These are phyloP conservation scores for Pythium plurisporium DNA, from an alignment of 352 stramenopile genomes.

Conservation along the genomic window DNA sequence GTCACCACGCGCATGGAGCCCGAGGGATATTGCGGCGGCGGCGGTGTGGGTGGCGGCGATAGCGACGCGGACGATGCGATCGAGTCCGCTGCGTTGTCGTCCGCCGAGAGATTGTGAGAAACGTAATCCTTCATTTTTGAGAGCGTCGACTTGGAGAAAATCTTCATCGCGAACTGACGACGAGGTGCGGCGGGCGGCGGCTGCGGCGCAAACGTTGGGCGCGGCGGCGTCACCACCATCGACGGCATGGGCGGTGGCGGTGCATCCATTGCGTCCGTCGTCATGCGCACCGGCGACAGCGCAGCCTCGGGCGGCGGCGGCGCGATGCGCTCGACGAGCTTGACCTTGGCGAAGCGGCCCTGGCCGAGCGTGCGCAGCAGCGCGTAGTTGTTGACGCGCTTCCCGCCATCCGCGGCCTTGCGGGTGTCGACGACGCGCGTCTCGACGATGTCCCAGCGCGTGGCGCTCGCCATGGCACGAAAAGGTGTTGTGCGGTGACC, in stretches of 20 bases:
- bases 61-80: neutral
- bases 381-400: constrained; percentile 82
- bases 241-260: constrained; percentile 2
- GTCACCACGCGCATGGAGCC: constrained; percentile 64
- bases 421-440: constrained; percentile 42
- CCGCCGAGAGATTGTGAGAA: no score
- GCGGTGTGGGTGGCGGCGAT: neutral
- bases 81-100: no score
- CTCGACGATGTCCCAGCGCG: constrained; percentile 68
- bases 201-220: neutral
- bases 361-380: constrained; percentile 64
- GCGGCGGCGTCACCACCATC: constrained; percentile 2
- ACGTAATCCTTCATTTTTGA: constrained; percentile 79
- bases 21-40: neutral
- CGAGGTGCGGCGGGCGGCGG: constrained; percentile 16
- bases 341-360: constrained; percentile 83
- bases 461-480: constrained; percentile 14
- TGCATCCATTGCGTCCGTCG: neutral
- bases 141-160: constrained; percentile 76
- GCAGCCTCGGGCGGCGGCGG: neutral
- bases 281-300: neutral
- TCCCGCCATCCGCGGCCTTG: constrained; percentile 43
- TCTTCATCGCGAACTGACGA: constrained; percentile 78
- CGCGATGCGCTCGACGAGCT: constrained; percentile 67
- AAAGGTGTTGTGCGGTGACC: neutral